Evolutionary conservation across 495 filamentous ascomycete genomes (phyloP).

Genomic region (Pseudoneurospora amorphoporcata): DNA sequence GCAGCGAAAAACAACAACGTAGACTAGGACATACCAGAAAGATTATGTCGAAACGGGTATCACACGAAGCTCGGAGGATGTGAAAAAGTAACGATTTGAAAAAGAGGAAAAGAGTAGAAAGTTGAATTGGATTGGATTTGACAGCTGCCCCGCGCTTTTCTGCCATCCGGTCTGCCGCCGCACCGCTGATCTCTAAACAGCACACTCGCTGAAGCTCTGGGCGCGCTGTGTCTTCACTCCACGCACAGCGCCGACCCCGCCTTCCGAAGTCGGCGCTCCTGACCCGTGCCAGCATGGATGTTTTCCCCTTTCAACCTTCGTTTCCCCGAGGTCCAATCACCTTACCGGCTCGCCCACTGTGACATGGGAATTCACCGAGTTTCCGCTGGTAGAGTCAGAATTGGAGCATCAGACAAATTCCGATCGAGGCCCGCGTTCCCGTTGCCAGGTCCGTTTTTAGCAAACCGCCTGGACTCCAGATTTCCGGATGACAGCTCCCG

Average conservation of each 20-base stretch:
- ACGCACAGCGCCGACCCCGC: conserved; percentile 12
- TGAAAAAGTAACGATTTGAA: background rate
- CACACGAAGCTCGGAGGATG: background rate
- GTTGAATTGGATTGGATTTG: background rate
- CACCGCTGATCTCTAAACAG: background rate
- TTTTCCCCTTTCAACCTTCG: background rate
- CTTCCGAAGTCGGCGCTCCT: conserved; percentile 22
- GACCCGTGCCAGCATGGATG: background rate
- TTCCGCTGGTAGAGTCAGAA: background rate
- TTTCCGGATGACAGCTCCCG: background rate
- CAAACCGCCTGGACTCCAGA: background rate
- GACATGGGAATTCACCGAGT: background rate
- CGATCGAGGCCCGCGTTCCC: background rate
- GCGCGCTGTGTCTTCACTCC: background rate
- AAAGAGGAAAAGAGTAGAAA: background rate
- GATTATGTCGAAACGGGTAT: background rate
- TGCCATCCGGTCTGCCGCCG: background rate
- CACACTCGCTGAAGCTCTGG: conserved; percentile 8
- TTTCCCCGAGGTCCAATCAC: background rate
- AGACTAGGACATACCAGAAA: background rate
- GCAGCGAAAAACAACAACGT: background rate
- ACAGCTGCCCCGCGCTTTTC: conserved; percentile 9
- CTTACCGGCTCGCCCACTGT: background rate
- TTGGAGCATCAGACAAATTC: background rate
- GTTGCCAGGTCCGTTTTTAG: background rate